A percentile compares a stretch with the other conserved stretches of the same genome.
These are phyloP conservation scores for Saccharomycopsis sp. DNA, from an alignment of 805 yeast species.

Conservation along the genomic window DNA sequence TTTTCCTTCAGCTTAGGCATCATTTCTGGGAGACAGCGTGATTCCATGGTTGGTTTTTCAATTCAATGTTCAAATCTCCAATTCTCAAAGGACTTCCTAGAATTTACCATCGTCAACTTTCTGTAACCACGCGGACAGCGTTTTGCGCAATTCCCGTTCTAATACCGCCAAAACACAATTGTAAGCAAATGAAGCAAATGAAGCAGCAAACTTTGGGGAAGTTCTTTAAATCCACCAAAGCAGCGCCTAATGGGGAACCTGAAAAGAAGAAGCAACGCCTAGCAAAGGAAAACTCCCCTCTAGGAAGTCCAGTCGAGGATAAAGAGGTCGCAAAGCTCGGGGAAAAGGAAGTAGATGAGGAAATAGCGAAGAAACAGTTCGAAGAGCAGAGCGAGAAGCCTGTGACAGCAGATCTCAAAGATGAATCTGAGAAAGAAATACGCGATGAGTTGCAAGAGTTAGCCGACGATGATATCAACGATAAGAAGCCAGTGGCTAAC, in stretches of 20 bases:
- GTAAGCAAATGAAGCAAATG: background rate
- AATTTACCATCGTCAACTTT: background rate
- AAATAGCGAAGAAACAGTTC: background rate
- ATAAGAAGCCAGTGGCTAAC: background rate
- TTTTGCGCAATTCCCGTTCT: background rate
- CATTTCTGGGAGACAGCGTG: no score
- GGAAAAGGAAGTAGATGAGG: slow-evolving; percentile 1
- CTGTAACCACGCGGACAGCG: background rate
- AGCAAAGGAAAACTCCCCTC: background rate
- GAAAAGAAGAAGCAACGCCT: background rate
- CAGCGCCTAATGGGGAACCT: background rate
- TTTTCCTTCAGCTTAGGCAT: background rate
- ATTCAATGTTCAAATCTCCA: background rate
- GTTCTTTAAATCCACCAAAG: slow-evolving; percentile 6
- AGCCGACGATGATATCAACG: slow-evolving; percentile 3
- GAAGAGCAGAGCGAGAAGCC: background rate
- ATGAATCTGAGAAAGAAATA: background rate
- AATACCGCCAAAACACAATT: background rate
- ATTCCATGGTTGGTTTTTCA: no score
- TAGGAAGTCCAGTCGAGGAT: no score
- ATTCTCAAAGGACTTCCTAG: background rate
- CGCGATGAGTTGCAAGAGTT: background rate
- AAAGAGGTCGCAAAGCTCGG: background rate
- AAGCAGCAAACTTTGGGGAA: slow-evolving; percentile 7
- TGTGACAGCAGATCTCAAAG: background rate